Percentiles rank a stretch among this genome's conserved stretches.
phyloP scores from a whole-genome alignment of 768 basidiomycete species.

The Podaxis carcinomalis region DNA sequence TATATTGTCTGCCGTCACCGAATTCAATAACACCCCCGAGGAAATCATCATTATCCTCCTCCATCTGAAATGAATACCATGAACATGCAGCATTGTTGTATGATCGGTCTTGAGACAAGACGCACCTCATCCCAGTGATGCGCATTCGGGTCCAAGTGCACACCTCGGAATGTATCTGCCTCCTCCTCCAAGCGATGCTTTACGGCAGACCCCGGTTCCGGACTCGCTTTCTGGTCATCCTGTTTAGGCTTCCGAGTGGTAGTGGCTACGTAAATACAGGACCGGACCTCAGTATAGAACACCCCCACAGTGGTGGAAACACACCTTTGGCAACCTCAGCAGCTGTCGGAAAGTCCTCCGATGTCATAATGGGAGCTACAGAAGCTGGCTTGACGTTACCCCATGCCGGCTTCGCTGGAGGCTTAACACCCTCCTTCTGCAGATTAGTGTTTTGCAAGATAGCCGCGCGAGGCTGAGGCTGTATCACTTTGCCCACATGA shows the following conservation, averaged over 20 bases:
- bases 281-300: neutral
- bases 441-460: constrained; percentile 24
- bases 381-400: constrained; percentile 49
- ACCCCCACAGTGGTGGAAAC: constrained; percentile 19
- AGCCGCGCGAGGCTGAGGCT: constrained; percentile 53
- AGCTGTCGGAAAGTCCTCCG: constrained; percentile 90
- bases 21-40: constrained; percentile 91
- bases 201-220: constrained; percentile 35
- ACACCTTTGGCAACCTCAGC: constrained; percentile 89
- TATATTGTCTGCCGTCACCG: constrained; percentile 91
- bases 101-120: constrained; percentile 12
- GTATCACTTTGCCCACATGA: constrained; percentile 63
- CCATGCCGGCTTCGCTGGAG: constrained; percentile 63
- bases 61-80: constrained; percentile 50
- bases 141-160: constrained; percentile 89
- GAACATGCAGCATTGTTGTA: constrained; percentile 1
- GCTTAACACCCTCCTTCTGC: constrained; percentile 28
- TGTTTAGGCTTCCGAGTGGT: constrained; percentile 31
- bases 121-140: constrained; percentile 98
- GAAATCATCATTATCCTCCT: constrained; percentile 91
- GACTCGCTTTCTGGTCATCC: constrained; percentile 39
- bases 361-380: constrained; percentile 35
- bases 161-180: constrained; percentile 91
- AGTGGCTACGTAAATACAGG: constrained; percentile 18
- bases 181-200: constrained; percentile 73